Evolutionary conservation across 805 yeast species (phyloP).

Genomic region (Saccharomycopsis selenospora): DNA sequence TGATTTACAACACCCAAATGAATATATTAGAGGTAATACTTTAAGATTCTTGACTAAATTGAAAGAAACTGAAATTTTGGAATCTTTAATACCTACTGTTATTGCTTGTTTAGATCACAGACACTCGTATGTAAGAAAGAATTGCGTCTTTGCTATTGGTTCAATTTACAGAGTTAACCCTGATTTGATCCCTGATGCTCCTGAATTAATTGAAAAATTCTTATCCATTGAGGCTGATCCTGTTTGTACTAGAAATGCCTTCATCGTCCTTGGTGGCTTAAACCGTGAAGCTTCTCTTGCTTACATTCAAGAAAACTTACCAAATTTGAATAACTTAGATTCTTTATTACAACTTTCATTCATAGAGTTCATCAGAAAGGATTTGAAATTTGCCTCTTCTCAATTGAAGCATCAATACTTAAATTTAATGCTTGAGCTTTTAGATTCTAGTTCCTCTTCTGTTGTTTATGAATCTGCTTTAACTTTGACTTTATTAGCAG

Average conservation of each 20-base stretch:
- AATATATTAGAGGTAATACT: constrained; percentile 92
- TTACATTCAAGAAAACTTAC: constrained; percentile 66
- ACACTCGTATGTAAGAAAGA: constrained; percentile 95
- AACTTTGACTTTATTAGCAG: constrained; percentile 57
- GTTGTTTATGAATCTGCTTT: constrained; percentile 91
- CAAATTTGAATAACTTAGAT: constrained; percentile 57
- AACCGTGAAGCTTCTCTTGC: constrained; percentile 79
- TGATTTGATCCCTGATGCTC: constrained; percentile 92
- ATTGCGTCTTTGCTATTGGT: constrained; percentile 86
- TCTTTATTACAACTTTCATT: constrained; percentile 82
- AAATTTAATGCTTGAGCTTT: constrained; percentile 60
- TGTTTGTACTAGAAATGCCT: constrained; percentile 92
- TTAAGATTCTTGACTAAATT: constrained; percentile 85
- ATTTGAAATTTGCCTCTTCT: constrained; percentile 51
- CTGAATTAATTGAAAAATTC: constrained; percentile 68
- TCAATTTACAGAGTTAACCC: constrained; percentile 78
- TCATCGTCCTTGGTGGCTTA: constrained; percentile 74
- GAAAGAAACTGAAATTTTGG: constrained; percentile 87
- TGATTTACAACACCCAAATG: constrained; percentile 97
- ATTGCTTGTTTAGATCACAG: constrained; percentile 90
- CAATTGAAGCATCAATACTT: constrained; percentile 66
- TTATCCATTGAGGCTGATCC: constrained; percentile 81
- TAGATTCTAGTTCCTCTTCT: constrained; percentile 60
- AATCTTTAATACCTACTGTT: constrained; percentile 90
- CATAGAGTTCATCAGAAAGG: constrained; percentile 85